Evolutionary conservation across 1,284 basidiomycete species (phyloP), one percentile per base, ranked within the genome.

Genomic region (Malassezia psittaci): DNA sequence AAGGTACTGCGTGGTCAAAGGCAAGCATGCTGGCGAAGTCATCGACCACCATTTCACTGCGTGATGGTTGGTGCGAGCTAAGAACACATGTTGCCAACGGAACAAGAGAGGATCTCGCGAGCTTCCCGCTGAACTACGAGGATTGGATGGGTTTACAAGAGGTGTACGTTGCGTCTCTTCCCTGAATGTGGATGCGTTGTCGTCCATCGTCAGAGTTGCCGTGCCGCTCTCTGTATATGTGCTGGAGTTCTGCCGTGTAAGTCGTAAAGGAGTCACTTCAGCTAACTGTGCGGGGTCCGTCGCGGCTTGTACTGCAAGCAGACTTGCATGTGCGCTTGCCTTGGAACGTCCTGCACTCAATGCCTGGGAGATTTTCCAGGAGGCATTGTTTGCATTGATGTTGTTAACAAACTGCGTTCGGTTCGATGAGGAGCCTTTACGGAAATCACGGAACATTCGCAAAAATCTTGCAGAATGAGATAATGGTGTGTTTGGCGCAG

Each of bases 1-100:
- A 33, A 74, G 48, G 52, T 68, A 68, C 66, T 91, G 88, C n/a
- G 88, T 87, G 0, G 91, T 93, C 44, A 98, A 80, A 1, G 93
- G 93, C 8, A 98, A 79, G 72, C 88, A 96, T 6, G 76, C 76
- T 5, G 75, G 76, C 11, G 70, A 74, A 1, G 76, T 75, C 74
- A 90, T 83, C 13, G 85, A 85, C 60, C 83, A 83, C 93, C 93
- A 98, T 72, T 96, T 96, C 76, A 93, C 83, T 33, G 88, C 83
- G 65, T 91, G 85, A 68, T 88, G 87, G 68, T 83, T 84, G n/a
- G 81, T 75, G 4, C 84, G 81, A 8, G 81, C 81, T 0, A 90
- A 85, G 67, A 88, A 86, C 52, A 87, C 80, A 70, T 94, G 89
- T 68, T 93, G 86, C 90, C 90, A 74, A 39, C 70, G 62, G 18